Conservation (phyloP, 176 grass and related monocot species). For the Olyra latifolia region DNA sequence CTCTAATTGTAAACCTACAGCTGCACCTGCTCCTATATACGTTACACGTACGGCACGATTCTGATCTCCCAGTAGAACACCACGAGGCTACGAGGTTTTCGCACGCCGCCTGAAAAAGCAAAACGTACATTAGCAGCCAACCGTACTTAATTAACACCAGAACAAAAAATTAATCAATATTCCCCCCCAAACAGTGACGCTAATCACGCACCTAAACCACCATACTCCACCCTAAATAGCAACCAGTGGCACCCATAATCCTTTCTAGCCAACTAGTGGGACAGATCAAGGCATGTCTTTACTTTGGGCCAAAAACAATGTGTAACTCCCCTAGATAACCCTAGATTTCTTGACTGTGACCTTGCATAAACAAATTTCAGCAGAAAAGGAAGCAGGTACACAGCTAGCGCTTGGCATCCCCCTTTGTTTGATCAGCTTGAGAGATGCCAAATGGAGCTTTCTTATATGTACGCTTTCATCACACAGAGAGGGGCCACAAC, state of each 20-base stretch:
- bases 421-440: neutral
- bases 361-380: neutral
- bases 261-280: neutral
- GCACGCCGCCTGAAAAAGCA: too few relatives aligned
- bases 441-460: slow-evolving; percentile 36
- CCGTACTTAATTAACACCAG: too few relatives aligned
- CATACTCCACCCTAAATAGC: neutral
- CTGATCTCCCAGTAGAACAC: too few relatives aligned
- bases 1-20: too few relatives aligned
- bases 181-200: neutral
- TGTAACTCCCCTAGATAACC: neutral
- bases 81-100: too few relatives aligned
- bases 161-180: too few relatives aligned
- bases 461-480: slow-evolving; percentile 2
- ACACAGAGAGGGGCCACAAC: neutral
- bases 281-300: neutral
- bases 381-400: neutral
- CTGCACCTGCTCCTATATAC: too few relatives aligned
- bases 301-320: neutral
- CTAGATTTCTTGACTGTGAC: neutral
- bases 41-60: too few relatives aligned
- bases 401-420: neutral
- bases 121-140: too few relatives aligned
- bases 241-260: neutral
- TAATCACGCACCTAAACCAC: neutral